Conservation (phyloP, 2,329 filamentous ascomycete genomes). For the Daldinia sp. region DNA sequence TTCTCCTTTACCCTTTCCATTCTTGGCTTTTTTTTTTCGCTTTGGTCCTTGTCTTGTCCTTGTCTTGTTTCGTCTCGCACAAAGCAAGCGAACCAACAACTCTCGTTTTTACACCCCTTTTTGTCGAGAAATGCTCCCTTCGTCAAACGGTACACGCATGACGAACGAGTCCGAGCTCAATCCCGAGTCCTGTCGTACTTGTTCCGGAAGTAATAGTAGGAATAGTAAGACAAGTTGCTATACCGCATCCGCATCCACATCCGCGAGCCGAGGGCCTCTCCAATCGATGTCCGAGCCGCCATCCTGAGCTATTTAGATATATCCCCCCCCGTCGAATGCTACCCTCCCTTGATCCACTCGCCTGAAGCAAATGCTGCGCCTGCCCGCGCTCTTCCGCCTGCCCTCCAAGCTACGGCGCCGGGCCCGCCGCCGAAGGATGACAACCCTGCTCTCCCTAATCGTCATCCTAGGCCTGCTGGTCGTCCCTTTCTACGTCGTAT, state of each 20-base stretch:
- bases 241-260: not conserved
- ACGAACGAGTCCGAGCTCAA: constrained; percentile 5
- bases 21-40: constrained; percentile 17
- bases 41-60: not conserved
- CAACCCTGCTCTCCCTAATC: constrained; percentile 58
- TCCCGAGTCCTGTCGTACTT: not conserved
- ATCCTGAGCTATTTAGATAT: not conserved
- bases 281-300: not conserved
- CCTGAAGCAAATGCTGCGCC: constrained; percentile 43
- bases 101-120: not conserved
- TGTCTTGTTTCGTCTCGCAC: not conserved
- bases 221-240: no score
- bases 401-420: constrained; percentile 65
- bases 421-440: constrained; percentile 66
- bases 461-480: constrained; percentile 48
- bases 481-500: constrained; percentile 71
- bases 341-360: not conserved
- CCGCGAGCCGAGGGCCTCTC: not conserved
- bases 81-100: not conserved
- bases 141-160: not conserved
- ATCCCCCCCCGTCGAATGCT: not conserved
- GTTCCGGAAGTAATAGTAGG: no score
- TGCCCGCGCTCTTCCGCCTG: constrained; percentile 59
- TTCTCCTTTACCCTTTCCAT: constrained; percentile 15
- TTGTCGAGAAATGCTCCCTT: constrained; percentile 2